Base-by-base conservation (phyloP, 495 filamentous ascomycete genomes). In the Aspergillus wentii region DNA sequence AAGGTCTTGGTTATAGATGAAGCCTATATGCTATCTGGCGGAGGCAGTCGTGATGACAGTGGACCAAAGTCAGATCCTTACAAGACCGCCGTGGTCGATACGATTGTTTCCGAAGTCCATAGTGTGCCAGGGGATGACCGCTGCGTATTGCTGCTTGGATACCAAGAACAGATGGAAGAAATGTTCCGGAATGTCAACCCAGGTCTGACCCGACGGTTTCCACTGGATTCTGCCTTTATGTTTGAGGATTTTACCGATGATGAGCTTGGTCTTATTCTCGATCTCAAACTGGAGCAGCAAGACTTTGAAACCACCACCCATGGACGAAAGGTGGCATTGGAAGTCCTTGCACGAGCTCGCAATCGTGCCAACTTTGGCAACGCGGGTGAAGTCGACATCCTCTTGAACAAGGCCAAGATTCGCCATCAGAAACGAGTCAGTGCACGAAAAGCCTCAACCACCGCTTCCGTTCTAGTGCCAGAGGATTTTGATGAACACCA, bases 1-100 rank as follows among this genome's bases (percentile, higher is more conserved):
- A 90, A 89, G 48, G 79, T 88, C 9, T 66, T 88, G 1, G 73
- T 88, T 2, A 87, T 89, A 9, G 85, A 90, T 44, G 84, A 89
- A 46, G 83, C 82, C 0, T 88, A 90, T 40, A 71, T 65, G 43
- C 59, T 82, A 0, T 69, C 59, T 38, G 38, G 50, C 2, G 65
- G 66, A 18, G 51, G 39, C 4, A 43, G 32, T 9, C 50, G 40
- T 0, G 40, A 49, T 21, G 48, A 46, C 10, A 39, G 34, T 20
- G 52, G 50, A n/a, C 19, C 42, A 3, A 30, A 38, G n/a, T 39
- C 18, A 40, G 80, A 88, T 46, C 48, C 56, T 0, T 88, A 68
- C 64, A 81, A 75, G 46, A 78, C 70, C 1, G 81, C 79, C 6
- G 78, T 86, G 7, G 61, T 85, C 4, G 82, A 88, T 59, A 59